Percentiles rank a stretch among this genome's conserved stretches.
Conservation (phyloP, 176 grass and related monocot genomes). For the Chrysopogon serrulatus region DNA sequence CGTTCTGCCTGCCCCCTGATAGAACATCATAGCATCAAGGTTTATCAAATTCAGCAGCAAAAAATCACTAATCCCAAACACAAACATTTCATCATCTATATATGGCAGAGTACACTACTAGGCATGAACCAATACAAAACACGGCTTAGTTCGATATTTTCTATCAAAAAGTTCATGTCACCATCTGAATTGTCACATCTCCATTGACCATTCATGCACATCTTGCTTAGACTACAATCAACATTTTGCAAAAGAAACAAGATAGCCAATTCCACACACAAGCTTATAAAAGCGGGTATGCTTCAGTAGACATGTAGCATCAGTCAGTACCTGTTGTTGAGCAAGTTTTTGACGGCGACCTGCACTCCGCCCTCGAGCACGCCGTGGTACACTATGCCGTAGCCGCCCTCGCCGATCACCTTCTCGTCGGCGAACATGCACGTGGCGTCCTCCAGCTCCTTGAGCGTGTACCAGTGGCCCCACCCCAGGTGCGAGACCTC, state of each 20-base stretch:
- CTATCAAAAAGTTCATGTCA: constrained; percentile 17
- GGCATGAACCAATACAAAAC: constrained; percentile 23
- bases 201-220: constrained; percentile 8
- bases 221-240: constrained; percentile 29
- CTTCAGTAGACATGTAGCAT: constrained; percentile 10
- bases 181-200: constrained; percentile 33
- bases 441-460: constrained; percentile 88
- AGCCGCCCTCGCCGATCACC: constrained; percentile 94
- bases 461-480: constrained; percentile 97
- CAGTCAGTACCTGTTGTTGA: constrained; percentile 82
- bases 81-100: constrained; percentile 13
- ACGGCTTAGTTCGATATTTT: background rate
- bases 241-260: constrained; percentile 19
- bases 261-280: constrained; percentile 2
- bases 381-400: constrained; percentile 93
- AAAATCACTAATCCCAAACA: constrained; percentile 6
- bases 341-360: constrained; percentile 85
- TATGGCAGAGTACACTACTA: constrained; percentile 6
- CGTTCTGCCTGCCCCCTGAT: constrained; percentile 91
- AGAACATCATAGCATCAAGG: constrained; percentile 26
- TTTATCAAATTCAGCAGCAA: constrained; percentile 22
- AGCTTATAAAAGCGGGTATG: background rate
- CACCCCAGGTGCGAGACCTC: constrained; percentile 85
- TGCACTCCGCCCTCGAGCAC: constrained; percentile 75
- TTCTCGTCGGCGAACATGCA: constrained; percentile 78